Base-by-base conservation (phyloP, 192 early-diverging fungal genomes). In the Chytriomyces sp. region DNA sequence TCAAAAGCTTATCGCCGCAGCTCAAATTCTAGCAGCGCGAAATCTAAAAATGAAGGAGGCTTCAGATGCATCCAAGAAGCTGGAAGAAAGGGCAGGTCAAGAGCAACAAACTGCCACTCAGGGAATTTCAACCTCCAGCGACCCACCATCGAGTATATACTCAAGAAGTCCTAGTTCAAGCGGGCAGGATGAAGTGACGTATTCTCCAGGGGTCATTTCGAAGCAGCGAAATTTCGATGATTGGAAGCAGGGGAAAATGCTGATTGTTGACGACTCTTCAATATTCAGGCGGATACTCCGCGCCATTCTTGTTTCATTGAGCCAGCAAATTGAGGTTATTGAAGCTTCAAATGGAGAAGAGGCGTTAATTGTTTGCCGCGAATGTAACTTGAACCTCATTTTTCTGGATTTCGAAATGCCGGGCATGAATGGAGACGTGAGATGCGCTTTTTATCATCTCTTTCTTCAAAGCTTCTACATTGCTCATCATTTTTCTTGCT, bases 351-450 rank as follows among this genome's bases (percentile, higher is more conserved):
- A 81, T 61, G 74, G 74, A 1, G 69, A 63, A 24, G 80, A 81
- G 44, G 80, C 75, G 7, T 45, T 81, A 13, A 20, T 63, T 18
- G 5, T 47, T 5, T 81, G 80, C 64, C 26, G 64, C 13, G 45
- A 47, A 47, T 64, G 20, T 0, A 57, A 23, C 5, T 81, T 77
- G 45, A 77, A 65, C 59, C n/a, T 81, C 47, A 81, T 81, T 7
- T 77, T 77, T 35, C 50, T 72, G 48, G 80, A 81, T 67, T 44
- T 77, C 3, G 69, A 81, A 65, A 81, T 81, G 75, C 75, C 74
- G 43, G 45, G 66, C 23, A 45, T 62, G 59, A 70, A 76, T 35
- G 80, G 80, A 65, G 35, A 47, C 10, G 72, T 75, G 45, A 65
- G 5, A 45, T n/a, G 18, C 11, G 24, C 13, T 24, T 28, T 26